Base-by-base conservation (phyloP, 2,329 filamentous ascomycete genomes). In the Colletotrichum horii region DNA sequence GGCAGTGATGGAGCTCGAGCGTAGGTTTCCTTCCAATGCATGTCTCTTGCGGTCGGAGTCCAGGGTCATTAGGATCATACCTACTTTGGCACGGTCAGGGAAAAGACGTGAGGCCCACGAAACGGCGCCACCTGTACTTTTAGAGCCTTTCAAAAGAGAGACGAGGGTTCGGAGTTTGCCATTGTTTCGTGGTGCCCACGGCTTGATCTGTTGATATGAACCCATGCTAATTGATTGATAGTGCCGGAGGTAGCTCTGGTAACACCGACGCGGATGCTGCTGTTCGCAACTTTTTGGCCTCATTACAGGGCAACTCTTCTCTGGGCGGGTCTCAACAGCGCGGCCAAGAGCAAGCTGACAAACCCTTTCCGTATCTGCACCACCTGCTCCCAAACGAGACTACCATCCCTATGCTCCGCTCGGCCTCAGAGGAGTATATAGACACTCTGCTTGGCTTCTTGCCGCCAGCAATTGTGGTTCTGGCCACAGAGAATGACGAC, bases 1-100 rank as follows among this genome's bases (percentile, higher is more conserved):
- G 97, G 97, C 83, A 95, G 95, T 80, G 97, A 98, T 87, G 97
- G 97, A 82, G 97, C 95, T 87, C 93, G 97, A 98, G 97, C 96
- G 97, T 99, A 98, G 96, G 97, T 99, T 56, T 15, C 55, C 62
- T 75, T 62, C 74, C 66, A 22, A 70, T 75, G 74, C 74, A 76
- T 70, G 52, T 62, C 38, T 70, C 36, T 74, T 11, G 34, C 58
- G 36, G 70, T 56, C 58, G 74, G 65, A 73, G 65, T 65, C 58
- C 34, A 38, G 74, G 70, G 58, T 74, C 70, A 36, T 22, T 58
- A 52, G 65, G 61, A 56, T 75, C 70, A 58, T 64, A 38, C 43
- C 64, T 74, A 32, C 58, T 58, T 74, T 66, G 56, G 65, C 48
- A 76, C 60, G 38, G 56, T 30, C 64, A 55, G 60, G 55, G 26